Base-by-base conservation (phyloP, 169 alveolate species). In the Plasmodium vinckei region DNA sequence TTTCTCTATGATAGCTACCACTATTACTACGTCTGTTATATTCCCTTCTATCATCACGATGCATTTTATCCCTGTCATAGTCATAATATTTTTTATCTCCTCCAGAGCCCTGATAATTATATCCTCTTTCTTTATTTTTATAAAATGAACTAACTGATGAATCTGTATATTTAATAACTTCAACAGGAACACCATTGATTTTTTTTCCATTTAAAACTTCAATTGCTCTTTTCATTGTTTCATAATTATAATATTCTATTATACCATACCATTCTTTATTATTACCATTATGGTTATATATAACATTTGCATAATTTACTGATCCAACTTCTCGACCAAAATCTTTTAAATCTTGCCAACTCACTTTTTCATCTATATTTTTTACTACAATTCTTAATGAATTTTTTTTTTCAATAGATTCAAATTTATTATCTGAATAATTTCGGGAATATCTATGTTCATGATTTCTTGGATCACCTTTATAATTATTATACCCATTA, bases 321-420 rank as follows among this genome's bases (percentile, higher is more conserved):
- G 93, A 96, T 1, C 97, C 97, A 2, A 95, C 96, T 72, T 94
- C 97, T 15, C 97, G 91, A 9, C 94, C 97, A 61, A 94, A 95
- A 61, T 95, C 97, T 77, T 95, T 95, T 12, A 95, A 69, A 87
- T 95, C 97, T 56, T 95, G 96, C 97, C 97, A 95, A 53, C 97
- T 94, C 25, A 95, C 96, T 54, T 93, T 94, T 69, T 95, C 95
- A 70, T 95, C 97, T 23, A 95, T 47, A 86, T 95, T 95, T 72
- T 90, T 89, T 13, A 95, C 97, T 23, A 75, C 88, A 63, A 75
- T 92, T 87, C 87, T 63, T 89, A 73, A 91, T 61, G 82, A 59
- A 87, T 67, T 91, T 69, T 60, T 91, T 73, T 60, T 92, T 79
- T 39, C 93, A 86, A 63, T 87, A 69, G 12, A 88, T 89, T 67